Percentiles rank a stretch among this genome's conserved stretches.
Evolutionary conservation across 495 filamentous ascomycete genomes (phyloP).

Genomic region (Astrothelium subdiscretum): DNA sequence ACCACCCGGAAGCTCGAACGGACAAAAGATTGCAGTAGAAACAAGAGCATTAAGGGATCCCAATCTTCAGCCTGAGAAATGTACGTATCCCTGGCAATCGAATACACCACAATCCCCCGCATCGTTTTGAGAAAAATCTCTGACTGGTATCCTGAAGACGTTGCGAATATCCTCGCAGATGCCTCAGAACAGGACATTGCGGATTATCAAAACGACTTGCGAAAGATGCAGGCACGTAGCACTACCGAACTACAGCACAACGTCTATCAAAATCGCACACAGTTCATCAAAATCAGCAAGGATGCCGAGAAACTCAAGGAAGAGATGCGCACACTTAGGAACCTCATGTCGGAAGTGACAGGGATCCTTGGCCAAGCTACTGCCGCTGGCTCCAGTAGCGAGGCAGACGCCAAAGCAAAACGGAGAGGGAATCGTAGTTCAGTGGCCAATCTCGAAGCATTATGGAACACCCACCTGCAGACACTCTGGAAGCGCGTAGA

Average conservation of each 20-base stretch:
- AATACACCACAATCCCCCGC: background rate
- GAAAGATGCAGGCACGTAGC: constrained; percentile 69
- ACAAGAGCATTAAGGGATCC: constrained; percentile 68
- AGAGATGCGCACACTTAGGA: constrained; percentile 84
- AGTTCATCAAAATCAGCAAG: constrained; percentile 98
- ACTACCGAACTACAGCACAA: constrained; percentile 88
- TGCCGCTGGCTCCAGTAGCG: constrained; percentile 25
- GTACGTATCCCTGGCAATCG: constrained; percentile 13
- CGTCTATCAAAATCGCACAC: constrained; percentile 93
- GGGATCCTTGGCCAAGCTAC: constrained; percentile 60
- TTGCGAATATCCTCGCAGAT: constrained; percentile 68
- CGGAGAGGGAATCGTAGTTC: constrained; percentile 61
- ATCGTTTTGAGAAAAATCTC: background rate
- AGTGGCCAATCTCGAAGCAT: constrained; percentile 89
- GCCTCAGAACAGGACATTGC: constrained; percentile 90
- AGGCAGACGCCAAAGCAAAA: constrained; percentile 33
- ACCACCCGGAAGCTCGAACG: constrained; percentile 31
- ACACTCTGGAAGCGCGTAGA: constrained; percentile 90
- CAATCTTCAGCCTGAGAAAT: constrained; percentile 53
- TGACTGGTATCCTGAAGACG: too few relatives aligned
- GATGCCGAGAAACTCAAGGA: constrained; percentile 95
- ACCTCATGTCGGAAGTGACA: constrained; percentile 80
- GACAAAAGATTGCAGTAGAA: constrained; percentile 45
- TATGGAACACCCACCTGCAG: constrained; percentile 84
- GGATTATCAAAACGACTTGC: constrained; percentile 63